These are phyloP conservation scores for Coemansia sp. DNA, from an alignment of 192 early-diverging fungal genomes.

Conservation along the genomic window DNA sequence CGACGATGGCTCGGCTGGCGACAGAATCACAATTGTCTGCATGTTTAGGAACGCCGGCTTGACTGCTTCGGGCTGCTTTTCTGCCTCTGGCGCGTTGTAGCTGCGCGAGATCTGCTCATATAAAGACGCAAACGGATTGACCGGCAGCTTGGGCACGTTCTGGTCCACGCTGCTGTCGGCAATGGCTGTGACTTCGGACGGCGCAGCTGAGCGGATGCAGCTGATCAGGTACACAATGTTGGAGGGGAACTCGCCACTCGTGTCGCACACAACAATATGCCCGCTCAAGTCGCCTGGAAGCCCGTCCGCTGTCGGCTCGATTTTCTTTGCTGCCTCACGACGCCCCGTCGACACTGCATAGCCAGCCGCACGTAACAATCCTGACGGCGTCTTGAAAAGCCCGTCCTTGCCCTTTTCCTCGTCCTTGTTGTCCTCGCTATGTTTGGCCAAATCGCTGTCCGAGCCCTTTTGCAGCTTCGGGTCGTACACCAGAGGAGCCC, in stretches of 20 bases:
- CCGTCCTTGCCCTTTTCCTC: not conserved
- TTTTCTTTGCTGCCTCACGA: no score
- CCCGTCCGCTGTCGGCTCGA: constrained; percentile 22
- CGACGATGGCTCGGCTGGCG: constrained; percentile 44
- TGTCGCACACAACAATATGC: constrained; percentile 64
- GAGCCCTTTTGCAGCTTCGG: constrained; percentile 26
- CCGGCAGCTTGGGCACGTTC: not conserved
- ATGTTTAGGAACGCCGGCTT: constrained; percentile 35
- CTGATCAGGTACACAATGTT: constrained; percentile 70
- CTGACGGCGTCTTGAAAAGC: not conserved
- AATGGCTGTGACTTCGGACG: constrained; percentile 27
- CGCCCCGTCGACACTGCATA: not conserved
- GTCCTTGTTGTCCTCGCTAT: not conserved
- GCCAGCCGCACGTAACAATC: not conserved
- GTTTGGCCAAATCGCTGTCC: constrained; percentile 15
- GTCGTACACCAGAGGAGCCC: constrained; percentile 46
- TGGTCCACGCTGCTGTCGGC: constrained; percentile 13
- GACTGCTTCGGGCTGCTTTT: not conserved
- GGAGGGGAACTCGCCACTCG: constrained; percentile 58
- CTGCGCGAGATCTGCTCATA: constrained; percentile 55
- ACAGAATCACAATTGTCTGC: constrained; percentile 63
- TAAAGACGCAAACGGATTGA: constrained; percentile 38
- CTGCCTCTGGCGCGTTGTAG: constrained; percentile 17
- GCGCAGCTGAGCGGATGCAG: constrained; percentile 61
- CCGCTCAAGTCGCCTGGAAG: constrained; percentile 50